phyloP scores from a whole-genome alignment of 108 stramenopile species.

The Cyclostephanos invisitatus region DNA sequence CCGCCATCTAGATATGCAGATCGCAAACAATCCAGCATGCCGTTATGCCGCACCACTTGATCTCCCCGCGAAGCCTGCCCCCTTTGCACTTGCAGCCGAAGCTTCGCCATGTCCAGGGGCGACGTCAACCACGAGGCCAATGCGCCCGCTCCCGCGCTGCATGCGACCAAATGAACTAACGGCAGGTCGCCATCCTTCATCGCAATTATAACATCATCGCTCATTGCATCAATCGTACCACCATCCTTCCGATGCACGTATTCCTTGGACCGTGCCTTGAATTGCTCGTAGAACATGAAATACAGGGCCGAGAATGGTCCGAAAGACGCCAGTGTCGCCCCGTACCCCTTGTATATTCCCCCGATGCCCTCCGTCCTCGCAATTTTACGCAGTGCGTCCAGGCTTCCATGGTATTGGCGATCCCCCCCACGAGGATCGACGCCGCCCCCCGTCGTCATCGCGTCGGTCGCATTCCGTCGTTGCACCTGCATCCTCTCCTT shows the following conservation, averaged over 20 bases:
- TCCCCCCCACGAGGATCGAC: background rate
- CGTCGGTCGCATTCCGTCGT: constrained; percentile 24
- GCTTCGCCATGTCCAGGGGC: constrained; percentile 96
- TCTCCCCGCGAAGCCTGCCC: constrained; percentile 30
- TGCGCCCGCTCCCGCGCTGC: constrained; percentile 87
- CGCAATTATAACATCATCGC: background rate
- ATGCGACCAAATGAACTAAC: constrained; percentile 62
- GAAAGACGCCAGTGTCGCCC: constrained; percentile 92
- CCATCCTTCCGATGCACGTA: constrained; percentile 18
- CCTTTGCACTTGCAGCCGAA: constrained; percentile 92
- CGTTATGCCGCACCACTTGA: constrained; percentile 42
- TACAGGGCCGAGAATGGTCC: constrained; percentile 97
- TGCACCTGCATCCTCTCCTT: constrained; percentile 98
- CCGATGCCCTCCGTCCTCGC: constrained; percentile 73
- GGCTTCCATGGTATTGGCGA: constrained; percentile 70
- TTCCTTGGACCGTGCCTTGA: constrained; percentile 57
- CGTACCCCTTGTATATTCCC: constrained; percentile 94
- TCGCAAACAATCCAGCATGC: constrained; percentile 76
- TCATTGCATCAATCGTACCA: constrained; percentile 1
- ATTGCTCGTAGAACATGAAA: constrained; percentile 93
- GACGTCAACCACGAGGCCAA: constrained; percentile 93
- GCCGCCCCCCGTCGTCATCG: background rate
- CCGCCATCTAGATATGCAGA: constrained; percentile 67
- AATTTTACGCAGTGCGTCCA: constrained; percentile 82
- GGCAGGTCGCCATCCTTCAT: constrained; percentile 54